Evolutionary conservation across 75 land plant genomes (phyloP).

Genomic region (Chamaecyparis obtusa): DNA sequence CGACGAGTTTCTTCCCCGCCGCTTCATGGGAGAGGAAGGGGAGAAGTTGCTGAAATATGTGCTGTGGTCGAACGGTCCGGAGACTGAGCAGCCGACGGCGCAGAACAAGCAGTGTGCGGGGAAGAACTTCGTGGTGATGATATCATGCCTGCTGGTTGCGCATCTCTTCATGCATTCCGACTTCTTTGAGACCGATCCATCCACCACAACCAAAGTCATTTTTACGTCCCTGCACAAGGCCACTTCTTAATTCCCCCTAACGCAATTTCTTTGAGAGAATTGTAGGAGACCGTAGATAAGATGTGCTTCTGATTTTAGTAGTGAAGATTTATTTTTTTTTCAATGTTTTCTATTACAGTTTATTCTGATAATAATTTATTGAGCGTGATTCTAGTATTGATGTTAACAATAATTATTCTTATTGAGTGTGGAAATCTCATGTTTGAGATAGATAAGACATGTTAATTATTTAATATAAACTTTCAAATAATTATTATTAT

Average conservation of each 20-base stretch:
- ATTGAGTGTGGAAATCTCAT: too few relatives aligned
- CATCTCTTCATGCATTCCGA: slow-evolving; percentile 53
- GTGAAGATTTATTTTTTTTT: too few relatives aligned
- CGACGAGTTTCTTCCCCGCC: slow-evolving; percentile 20
- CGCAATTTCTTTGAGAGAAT: too few relatives aligned
- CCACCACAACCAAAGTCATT: background rate
- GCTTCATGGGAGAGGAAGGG: slow-evolving; percentile 66
- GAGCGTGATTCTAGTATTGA: too few relatives aligned
- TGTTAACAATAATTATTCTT: too few relatives aligned
- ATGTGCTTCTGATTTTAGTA: too few relatives aligned
- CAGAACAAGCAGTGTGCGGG: slow-evolving; percentile 17
- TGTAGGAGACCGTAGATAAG: too few relatives aligned
- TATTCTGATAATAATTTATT: too few relatives aligned
- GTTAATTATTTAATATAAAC: too few relatives aligned
- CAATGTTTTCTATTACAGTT: too few relatives aligned
- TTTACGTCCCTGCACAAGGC: background rate
- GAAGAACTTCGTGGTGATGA: slow-evolving; percentile 53
- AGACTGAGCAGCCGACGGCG: slow-evolving; percentile 41
- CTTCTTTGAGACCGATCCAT: slow-evolving; percentile 27
- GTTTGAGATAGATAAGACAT: too few relatives aligned
- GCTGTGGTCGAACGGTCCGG: slow-evolving; percentile 70
- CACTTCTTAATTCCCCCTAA: background rate
- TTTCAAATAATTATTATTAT: too few relatives aligned
- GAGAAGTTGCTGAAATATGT: slow-evolving; percentile 51
- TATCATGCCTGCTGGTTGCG: slow-evolving; percentile 39